Percentiles rank a stretch among this genome's conserved stretches.
These are phyloP conservation scores for Nyctanthes arbortristis DNA, from an alignment of 257 asterid species.

Conservation along the genomic window DNA sequence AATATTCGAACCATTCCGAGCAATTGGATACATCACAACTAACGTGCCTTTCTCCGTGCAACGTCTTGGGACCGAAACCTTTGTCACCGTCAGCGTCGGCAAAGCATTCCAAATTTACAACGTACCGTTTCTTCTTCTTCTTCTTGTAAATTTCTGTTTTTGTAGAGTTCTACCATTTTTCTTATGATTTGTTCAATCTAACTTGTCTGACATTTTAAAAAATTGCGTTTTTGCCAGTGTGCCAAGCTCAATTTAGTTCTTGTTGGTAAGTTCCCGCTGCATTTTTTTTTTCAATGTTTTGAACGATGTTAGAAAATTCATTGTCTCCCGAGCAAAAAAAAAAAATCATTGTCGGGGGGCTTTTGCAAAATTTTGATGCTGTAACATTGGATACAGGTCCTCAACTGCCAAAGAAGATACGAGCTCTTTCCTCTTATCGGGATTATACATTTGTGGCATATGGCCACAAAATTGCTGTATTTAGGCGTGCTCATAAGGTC, in stretches of 20 bases:
- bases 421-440: slow-evolving; percentile 87
- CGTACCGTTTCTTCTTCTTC: slow-evolving; percentile 29
- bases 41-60: slow-evolving; percentile 81
- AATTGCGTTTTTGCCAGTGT: slow-evolving; percentile 49
- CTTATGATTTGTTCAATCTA: background rate
- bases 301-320: background rate
- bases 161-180: background rate
- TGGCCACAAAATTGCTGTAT: slow-evolving; percentile 71
- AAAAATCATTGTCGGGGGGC: no score
- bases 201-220: slow-evolving; percentile 23
- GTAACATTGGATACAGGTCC: slow-evolving; percentile 57
- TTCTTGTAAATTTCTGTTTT: no score
- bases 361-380: slow-evolving; percentile 8
- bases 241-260: slow-evolving; percentile 85
- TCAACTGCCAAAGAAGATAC: slow-evolving; percentile 85
- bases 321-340: no score
- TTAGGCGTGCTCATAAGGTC: slow-evolving; percentile 91
- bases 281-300: background rate
- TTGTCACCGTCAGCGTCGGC: slow-evolving; percentile 90
- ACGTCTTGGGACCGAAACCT: slow-evolving; percentile 88
- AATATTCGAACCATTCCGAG: slow-evolving; percentile 81
- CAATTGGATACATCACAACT: slow-evolving; percentile 75
- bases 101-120: slow-evolving; percentile 87
- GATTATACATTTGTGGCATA: slow-evolving; percentile 91
- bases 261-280: slow-evolving; percentile 59